A percentile compares a stretch with the other conserved stretches of the same genome.
Evolutionary conservation across 2,329 filamentous ascomycete genomes (phyloP).

Genomic region (Scortechinia acanthostroma): DNA sequence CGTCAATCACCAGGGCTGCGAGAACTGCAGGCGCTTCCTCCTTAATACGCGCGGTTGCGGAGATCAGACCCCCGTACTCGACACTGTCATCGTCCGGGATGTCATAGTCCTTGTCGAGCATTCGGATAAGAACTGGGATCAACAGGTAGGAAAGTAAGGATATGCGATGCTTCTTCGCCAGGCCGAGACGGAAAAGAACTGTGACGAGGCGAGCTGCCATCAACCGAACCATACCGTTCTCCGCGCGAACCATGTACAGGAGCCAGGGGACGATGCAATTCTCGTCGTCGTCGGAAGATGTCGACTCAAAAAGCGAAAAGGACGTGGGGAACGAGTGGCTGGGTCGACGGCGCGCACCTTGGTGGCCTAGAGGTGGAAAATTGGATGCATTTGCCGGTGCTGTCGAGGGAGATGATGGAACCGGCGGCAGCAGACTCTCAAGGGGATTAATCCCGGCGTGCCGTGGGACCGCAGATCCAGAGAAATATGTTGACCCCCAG

Average conservation of each 20-base stretch:
- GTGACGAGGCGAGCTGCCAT: constrained; percentile 66
- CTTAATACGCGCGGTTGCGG: constrained; percentile 40
- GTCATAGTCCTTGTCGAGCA: constrained; percentile 46
- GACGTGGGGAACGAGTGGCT: background rate
- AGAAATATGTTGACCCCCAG: constrained; percentile 43
- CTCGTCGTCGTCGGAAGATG: constrained; percentile 50
- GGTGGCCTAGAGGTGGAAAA: background rate
- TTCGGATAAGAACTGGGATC: constrained; percentile 61
- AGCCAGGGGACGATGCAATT: constrained; percentile 70
- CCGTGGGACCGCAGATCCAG: constrained; percentile 33
- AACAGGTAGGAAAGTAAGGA: constrained; percentile 59
- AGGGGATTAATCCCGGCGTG: background rate
- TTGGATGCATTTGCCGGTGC: background rate
- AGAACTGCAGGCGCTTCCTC: constrained; percentile 72
- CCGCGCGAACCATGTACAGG: constrained; percentile 52
- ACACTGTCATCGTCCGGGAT: constrained; percentile 16
- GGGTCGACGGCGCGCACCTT: constrained; percentile 18
- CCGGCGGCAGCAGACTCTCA: background rate
- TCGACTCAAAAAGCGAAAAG: constrained; percentile 12
- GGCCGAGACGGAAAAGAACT: constrained; percentile 60
- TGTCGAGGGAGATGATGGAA: background rate
- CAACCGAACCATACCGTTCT: constrained; percentile 49
- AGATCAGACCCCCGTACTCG: constrained; percentile 25
- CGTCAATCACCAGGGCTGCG: constrained; percentile 72
- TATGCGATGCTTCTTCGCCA: constrained; percentile 58